Base-by-base conservation (phyloP, 2,329 filamentous ascomycete genomes). In the Talaromyces sp. region DNA sequence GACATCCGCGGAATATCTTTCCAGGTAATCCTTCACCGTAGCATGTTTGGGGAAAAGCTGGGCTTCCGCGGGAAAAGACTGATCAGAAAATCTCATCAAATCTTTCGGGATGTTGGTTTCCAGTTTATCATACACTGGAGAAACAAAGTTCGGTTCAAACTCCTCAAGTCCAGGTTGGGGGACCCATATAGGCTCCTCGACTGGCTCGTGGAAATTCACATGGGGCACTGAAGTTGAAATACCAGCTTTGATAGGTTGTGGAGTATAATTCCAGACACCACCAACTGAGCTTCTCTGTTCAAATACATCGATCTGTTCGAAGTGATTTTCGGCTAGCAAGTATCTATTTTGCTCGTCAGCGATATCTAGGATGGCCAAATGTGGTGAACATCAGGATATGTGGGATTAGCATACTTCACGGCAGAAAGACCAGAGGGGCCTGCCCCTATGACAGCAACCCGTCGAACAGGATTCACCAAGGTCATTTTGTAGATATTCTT, bases 71-170 rank as follows among this genome's bases (percentile, higher is more conserved):
- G 83, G 80, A 65, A 94, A 94, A 0, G 81, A 69, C 6, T 83
- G 76, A 60, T 93, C 88, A 4, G 86, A 87, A 70, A 86, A 97
- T 3, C 80, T 77, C 93, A 97, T 97, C 47, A 97, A 70, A 0
- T 80, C 78, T 54, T 88, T 84, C 0, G 91, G 89, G 43, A 97
- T 91, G 70, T 97, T 97, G 19, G 92, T 91, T 65, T 96, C 87
- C 14, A 97, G 77, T 20, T 81, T 76, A 43, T 91, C 85, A 70
- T 97, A 97, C 73, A 96, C 84, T 3, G 92, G 89, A 16, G 89
- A 90, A n/a, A 90, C 79, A 65, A 93, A 96, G 2, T 85, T 71
- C 5, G 87, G 82, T 1, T 81, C 66, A 8, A 22, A 22, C 22
- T 17, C 59, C 52, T 2, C 61, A 52, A 8, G 57, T 48, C n/a